Evolutionary conservation across 208 protist genomes (phyloP).

Genomic region (Trypanosoma conorhini): DNA sequence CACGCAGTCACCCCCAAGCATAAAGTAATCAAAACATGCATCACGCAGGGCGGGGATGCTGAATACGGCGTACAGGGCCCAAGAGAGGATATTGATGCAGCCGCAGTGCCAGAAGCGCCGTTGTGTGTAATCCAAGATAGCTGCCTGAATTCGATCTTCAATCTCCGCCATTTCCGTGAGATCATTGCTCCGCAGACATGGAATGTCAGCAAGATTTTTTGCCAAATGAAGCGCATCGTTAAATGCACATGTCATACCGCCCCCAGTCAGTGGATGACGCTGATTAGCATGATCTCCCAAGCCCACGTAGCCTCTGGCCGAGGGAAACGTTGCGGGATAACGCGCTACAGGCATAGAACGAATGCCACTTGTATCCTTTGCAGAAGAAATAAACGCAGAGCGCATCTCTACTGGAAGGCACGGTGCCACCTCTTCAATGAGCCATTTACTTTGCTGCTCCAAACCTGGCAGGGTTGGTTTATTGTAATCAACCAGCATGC

Average conservation of each 20-base stretch:
- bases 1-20: slow-evolving; percentile 82
- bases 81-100: slow-evolving; percentile 93
- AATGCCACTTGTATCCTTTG: slow-evolving; percentile 54
- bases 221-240: slow-evolving; percentile 77
- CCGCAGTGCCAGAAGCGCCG: slow-evolving; percentile 66
- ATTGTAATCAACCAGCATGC: slow-evolving; percentile 89
- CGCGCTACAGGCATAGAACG: slow-evolving; percentile 82
- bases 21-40: slow-evolving; percentile 93
- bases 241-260: slow-evolving; percentile 92
- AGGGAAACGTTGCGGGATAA: slow-evolving; percentile 72
- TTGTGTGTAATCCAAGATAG: slow-evolving; percentile 61
- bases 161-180: slow-evolving; percentile 48
- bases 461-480: slow-evolving; percentile 65
- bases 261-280: slow-evolving; percentile 94
- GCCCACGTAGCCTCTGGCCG: slow-evolving; percentile 84
- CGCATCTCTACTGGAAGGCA: slow-evolving; percentile 79
- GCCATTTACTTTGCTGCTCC: slow-evolving; percentile 81
- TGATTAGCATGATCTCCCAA: slow-evolving; percentile 95
- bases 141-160: slow-evolving; percentile 57
- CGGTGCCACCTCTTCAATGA: slow-evolving; percentile 78
- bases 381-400: slow-evolving; percentile 64
- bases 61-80: slow-evolving; percentile 92
- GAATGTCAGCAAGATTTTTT: slow-evolving; percentile 60
- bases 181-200: slow-evolving; percentile 39
- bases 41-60: slow-evolving; percentile 58